Base-by-base conservation (phyloP, 2,329 filamentous ascomycete species). In the Emydomyces testavorans region DNA sequence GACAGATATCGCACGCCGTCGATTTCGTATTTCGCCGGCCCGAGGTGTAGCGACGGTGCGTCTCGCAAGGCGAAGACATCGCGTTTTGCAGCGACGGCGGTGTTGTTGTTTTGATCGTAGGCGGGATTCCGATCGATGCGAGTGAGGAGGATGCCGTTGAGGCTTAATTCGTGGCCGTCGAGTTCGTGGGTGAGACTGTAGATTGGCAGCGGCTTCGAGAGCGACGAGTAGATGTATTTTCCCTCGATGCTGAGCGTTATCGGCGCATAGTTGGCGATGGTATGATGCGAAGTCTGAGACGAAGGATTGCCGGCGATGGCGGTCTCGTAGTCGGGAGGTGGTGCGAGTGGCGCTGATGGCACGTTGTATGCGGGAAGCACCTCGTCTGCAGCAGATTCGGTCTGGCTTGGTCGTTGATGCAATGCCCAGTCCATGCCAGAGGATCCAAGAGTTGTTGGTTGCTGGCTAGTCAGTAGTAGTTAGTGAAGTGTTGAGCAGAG, bases 171-270 rank as follows among this genome's bases (percentile, higher is more conserved):
- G 38, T 51, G 51, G 44, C 53, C 53, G 37, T 55, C 53, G 13
- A 55, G 28, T 20, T 46, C 53, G 24, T 53, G 51, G 11, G 44
- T 53, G 13, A 55, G 40, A 31, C 51, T 53, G 34, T 55, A 55
- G 38, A 55, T 35, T n/a, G 52, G 52, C 5, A 49, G 32, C 8
- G 31, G 36, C 24, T 31, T 29, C 16, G 34, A 48, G 23, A 28
- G 21, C 7, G 52, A 52, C 6, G 52, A 50, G 45, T 39, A 32
- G n/a, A 54, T 46, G 20, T 50, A 45, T 36, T 48, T 50, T 15
- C 52, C 52, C 28, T 52, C 40, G 34, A 54, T 52, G 7, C 40
- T 50, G 28, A 54, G 18, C 20, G 43, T 50, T 29, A 52, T 41
- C 15, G 50, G 41, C 11, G 26, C 32, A 13, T 45, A 40, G 24